Conservation (phyloP, 2,329 filamentous ascomycete species). For the Eutypella sp. region DNA sequence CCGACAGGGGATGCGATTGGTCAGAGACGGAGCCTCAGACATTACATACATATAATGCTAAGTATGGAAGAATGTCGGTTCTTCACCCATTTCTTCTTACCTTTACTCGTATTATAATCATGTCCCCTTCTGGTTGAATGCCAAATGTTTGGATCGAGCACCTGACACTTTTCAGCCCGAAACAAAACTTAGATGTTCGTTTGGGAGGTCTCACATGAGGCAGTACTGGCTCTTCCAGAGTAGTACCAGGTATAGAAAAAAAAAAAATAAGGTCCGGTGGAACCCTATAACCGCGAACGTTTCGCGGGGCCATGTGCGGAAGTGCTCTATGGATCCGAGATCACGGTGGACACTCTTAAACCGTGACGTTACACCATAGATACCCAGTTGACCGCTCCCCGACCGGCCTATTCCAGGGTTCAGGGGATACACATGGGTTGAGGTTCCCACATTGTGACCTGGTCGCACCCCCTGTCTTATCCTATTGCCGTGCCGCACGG, state of each 20-base stretch:
- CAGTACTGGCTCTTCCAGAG: too few species aligned
- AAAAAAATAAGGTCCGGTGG: background rate
- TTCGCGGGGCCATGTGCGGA: background rate
- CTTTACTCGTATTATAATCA: too few species aligned
- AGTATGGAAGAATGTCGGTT: too few species aligned
- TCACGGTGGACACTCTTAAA: background rate
- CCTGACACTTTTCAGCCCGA: too few species aligned
- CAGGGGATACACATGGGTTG: background rate
- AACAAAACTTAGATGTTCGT: too few species aligned
- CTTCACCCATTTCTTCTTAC: too few species aligned
- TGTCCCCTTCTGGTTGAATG: too few species aligned
- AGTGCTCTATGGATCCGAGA: background rate
- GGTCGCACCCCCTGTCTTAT: background rate
- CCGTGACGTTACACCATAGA: background rate
- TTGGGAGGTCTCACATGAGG: too few species aligned
- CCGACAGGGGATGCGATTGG: too few species aligned
- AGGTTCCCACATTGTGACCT: background rate
- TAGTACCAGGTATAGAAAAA: too few species aligned
- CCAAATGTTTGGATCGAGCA: too few species aligned
- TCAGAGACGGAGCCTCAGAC: background rate
- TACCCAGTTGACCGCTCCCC: slow-evolving; percentile 1
- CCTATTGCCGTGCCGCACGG: background rate
- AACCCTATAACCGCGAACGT: background rate
- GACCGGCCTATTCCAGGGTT: background rate
- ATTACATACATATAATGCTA: too few species aligned